phyloP scores from a whole-genome alignment of 148 eudicot genomes.

The Simmondsia chinensis region DNA sequence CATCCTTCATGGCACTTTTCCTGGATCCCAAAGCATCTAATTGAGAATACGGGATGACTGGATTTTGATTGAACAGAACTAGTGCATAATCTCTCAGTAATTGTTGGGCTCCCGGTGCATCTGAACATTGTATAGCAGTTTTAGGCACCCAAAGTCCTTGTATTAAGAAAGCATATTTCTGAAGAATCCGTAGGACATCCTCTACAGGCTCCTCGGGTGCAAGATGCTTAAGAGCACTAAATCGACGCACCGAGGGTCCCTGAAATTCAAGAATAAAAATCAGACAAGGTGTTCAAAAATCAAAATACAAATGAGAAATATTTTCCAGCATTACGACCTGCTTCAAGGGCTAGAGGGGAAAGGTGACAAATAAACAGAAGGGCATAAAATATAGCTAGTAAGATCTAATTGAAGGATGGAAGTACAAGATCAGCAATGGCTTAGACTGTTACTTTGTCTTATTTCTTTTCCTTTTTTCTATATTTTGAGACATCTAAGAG shows the following conservation, averaged over 20 bases:
- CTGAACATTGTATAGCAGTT: slow-evolving; percentile 23
- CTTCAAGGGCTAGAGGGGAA: no score
- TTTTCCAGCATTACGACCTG: no score
- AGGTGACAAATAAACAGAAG: no score
- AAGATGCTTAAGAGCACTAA: slow-evolving; percentile 47
- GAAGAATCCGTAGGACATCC: slow-evolving; percentile 45
- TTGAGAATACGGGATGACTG: slow-evolving; percentile 27
- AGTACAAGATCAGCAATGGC: no score
- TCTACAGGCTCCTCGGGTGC: slow-evolving; percentile 50
- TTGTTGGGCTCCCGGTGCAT: slow-evolving; percentile 8
- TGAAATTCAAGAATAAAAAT: slow-evolving; percentile 12
- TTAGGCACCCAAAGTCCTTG: slow-evolving; percentile 90
- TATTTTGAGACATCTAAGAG: no score
- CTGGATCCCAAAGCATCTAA: slow-evolving; percentile 11
- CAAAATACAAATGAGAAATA: no score
- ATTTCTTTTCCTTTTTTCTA: no score
- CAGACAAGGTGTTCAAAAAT: no score
- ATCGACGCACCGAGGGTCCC: slow-evolving; percentile 63
- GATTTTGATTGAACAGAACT: slow-evolving; percentile 41
- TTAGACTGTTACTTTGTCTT: no score
- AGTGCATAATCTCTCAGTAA: slow-evolving; percentile 49
- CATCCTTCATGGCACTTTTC: slow-evolving; percentile 17
- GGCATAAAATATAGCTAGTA: no score
- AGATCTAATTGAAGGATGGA: no score
- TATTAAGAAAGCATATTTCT: slow-evolving; percentile 47